A percentile compares a stretch with the other conserved stretches of the same genome.
These are phyloP conservation scores for Acer saccharum DNA, from an alignment of 345 rosid species.

Conservation along the genomic window DNA sequence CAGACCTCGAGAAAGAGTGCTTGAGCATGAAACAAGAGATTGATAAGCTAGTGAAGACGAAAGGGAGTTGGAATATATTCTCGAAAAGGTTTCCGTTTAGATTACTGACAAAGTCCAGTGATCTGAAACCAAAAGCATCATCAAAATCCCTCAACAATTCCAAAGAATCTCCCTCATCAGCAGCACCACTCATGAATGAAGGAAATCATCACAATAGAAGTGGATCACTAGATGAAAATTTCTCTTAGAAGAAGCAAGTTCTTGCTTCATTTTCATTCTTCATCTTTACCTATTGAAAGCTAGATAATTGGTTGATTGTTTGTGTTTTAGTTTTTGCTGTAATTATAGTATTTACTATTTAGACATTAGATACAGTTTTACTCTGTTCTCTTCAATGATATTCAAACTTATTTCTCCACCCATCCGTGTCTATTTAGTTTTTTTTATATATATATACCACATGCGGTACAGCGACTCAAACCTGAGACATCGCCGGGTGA, in stretches of 20 bases:
- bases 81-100: constrained; percentile 47
- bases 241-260: constrained; percentile 7
- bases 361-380: background rate
- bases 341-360: background rate
- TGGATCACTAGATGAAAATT: constrained; percentile 15
- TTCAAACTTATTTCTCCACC: background rate
- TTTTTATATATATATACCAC: no score
- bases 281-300: background rate
- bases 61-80: constrained; percentile 64
- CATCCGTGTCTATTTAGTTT: no score
- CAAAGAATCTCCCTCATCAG: constrained; percentile 18
- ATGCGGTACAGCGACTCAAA: no score
- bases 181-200: constrained; percentile 22
- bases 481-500: no score
- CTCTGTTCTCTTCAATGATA: background rate
- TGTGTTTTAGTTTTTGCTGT: constrained; percentile 14
- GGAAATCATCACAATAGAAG: constrained; percentile 22
- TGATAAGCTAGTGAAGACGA: constrained; percentile 65
- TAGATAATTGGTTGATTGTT: background rate
- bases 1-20: constrained; percentile 80
- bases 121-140: constrained; percentile 27
- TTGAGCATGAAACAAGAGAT: constrained; percentile 76
- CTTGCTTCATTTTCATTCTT: background rate
- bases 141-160: constrained; percentile 21
- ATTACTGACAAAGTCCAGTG: constrained; percentile 36